phyloP scores from a whole-genome alignment of 768 basidiomycete species.

The Lactarius trivialis region DNA sequence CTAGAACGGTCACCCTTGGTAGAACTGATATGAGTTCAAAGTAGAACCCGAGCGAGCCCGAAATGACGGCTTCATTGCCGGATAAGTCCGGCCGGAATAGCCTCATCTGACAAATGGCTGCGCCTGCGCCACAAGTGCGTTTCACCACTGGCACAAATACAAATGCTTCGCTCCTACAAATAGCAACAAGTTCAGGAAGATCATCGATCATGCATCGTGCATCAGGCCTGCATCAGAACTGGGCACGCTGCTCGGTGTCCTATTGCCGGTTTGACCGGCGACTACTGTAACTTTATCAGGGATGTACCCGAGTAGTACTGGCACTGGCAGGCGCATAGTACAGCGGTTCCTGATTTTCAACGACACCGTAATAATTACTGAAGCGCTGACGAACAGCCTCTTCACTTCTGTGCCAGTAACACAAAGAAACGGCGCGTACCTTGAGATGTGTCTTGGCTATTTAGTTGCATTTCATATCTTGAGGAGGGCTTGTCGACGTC shows the following conservation, averaged over 20 bases:
- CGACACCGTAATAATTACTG: background rate
- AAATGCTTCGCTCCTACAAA: background rate
- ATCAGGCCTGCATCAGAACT: background rate
- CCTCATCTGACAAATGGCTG: background rate
- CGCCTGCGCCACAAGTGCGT: background rate
- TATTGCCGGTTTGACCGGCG: background rate
- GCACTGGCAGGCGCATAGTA: background rate
- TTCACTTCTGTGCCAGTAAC: background rate
- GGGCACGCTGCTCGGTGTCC: background rate
- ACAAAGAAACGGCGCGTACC: background rate
- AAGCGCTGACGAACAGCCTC: background rate
- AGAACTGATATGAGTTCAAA: background rate
- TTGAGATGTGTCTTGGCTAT: background rate
- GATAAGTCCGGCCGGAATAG: background rate
- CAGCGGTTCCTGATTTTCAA: background rate
- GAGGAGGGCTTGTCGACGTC: background rate
- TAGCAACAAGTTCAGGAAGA: background rate
- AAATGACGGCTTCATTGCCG: background rate
- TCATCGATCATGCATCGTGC: background rate
- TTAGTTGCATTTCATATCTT: background rate
- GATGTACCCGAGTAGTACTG: background rate
- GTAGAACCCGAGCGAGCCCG: background rate
- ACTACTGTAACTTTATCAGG: background rate
- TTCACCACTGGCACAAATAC: background rate
- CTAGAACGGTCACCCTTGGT: background rate